phyloP scores from a whole-genome alignment of 192 early-diverging fungal genomes.

The Backusella morwellensis region DNA sequence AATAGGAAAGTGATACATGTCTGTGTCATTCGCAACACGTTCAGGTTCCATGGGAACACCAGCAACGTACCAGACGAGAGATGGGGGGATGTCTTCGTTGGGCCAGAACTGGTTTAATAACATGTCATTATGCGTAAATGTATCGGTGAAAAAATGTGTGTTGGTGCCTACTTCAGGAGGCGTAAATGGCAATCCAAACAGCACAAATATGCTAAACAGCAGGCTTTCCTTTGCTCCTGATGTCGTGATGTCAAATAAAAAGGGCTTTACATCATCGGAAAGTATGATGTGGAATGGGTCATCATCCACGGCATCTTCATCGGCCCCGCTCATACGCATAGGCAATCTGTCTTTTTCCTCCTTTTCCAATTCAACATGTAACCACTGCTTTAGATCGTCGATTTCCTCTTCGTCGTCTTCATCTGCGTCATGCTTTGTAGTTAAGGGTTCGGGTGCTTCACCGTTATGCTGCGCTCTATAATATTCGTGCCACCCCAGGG shows the following conservation, averaged over 20 bases:
- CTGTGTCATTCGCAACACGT: neutral
- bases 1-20: slow-evolving; percentile 31
- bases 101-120: slow-evolving; percentile 24
- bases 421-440: neutral
- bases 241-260: slow-evolving; percentile 42
- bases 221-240: slow-evolving; percentile 39
- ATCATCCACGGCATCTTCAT: slow-evolving; percentile 32
- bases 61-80: slow-evolving; percentile 20
- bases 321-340: neutral
- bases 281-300: slow-evolving; percentile 53
- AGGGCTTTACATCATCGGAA: slow-evolving; percentile 51
- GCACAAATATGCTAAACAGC: slow-evolving; percentile 47
- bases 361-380: slow-evolving; percentile 30
- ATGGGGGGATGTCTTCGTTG: neutral
- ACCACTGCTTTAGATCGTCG: slow-evolving; percentile 20
- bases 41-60: slow-evolving; percentile 34
- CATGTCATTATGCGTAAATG: slow-evolving; percentile 38
- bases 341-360: slow-evolving; percentile 23
- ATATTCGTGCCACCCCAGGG: slow-evolving; percentile 45
- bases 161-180: slow-evolving; percentile 36
- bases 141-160: slow-evolving; percentile 38
- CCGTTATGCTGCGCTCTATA: slow-evolving; percentile 34
- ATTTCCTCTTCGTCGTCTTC: slow-evolving; percentile 23
- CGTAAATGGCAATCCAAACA: slow-evolving; percentile 47
- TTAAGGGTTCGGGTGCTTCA: neutral